Evolutionary conservation across 1,284 basidiomycete genomes (phyloP), one percentile per base, ranked within the genome.

Genomic region (Pyrrhoderma noxium): DNA sequence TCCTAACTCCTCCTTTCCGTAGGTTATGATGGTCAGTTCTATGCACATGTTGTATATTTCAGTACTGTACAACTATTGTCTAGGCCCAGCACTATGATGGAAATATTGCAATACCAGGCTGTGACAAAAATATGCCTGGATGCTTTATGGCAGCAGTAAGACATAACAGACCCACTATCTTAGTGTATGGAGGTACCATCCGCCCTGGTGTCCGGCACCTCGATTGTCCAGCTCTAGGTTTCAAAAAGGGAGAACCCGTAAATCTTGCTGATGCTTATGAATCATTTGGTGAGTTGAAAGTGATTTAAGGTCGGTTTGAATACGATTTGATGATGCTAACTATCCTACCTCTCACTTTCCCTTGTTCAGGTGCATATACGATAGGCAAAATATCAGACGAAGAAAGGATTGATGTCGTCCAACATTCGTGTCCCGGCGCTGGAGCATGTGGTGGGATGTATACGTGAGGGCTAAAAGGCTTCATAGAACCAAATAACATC

Each of bases 71-170:
- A 40, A 22, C 56, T 27, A 42, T 34, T 25, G 52, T 27, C 4
- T 53, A 86, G 84, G 87, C 85, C 13, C 87, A 90, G 74, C 81
- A 89, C 64, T 88, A 93, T 61, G 89, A 93, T 57, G 89, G 77
- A n/a, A 89, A 89, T 60, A 89, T 93, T 55, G 79, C 85, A 2
- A 74, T 88, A 54, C 88, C 84, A 23, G 86, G 85, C 57, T 93
- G 90, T 59, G 91, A 95, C 70, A 95, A 94, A 71, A 93, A 93
- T 64, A 93, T 93, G 89, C 92, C 92, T 13, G 92, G 89, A 19
- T 87, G 85, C 58, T 72, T 93, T 55, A 92, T 93, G 62, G 91
- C 91, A 8, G 87, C 87, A 1, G 83, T 71, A 23, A 80, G 89
- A 48, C 85, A 89, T 68, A 93, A 93, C 62, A 76, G 90, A 3